These are phyloP conservation scores for Coemansia pectinata DNA, from an alignment of 192 early-diverging fungal species.

Conservation along the genomic window DNA sequence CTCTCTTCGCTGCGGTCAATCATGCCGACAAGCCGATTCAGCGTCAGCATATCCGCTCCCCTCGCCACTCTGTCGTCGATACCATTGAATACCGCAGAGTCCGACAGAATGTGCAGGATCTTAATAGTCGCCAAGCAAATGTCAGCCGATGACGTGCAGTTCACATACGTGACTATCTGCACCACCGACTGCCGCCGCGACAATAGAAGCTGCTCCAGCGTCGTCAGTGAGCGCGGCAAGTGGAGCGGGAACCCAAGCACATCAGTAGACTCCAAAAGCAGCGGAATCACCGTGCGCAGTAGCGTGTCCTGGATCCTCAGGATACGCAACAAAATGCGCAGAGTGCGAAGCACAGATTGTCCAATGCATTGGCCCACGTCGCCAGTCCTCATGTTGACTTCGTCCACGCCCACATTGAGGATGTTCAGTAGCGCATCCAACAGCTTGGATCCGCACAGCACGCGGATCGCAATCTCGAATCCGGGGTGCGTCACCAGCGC, in stretches of 20 bases:
- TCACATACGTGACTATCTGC: slow-evolving; percentile 70
- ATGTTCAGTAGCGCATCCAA: slow-evolving; percentile 70
- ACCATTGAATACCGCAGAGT: slow-evolving; percentile 68
- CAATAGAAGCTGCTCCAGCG: slow-evolving; percentile 80
- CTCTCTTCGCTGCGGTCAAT: slow-evolving; percentile 64
- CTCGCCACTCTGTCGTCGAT: slow-evolving; percentile 49
- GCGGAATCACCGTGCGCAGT: slow-evolving; percentile 63
- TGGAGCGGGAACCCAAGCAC: slow-evolving; percentile 55
- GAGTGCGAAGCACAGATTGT: slow-evolving; percentile 35
- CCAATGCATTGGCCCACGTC: slow-evolving; percentile 32
- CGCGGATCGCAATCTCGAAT: slow-evolving; percentile 74
- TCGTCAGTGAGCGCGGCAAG: slow-evolving; percentile 59
- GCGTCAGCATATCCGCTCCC: slow-evolving; percentile 49
- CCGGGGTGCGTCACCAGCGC: slow-evolving; percentile 74
- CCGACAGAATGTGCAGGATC: slow-evolving; percentile 70
- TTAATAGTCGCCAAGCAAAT: slow-evolving; percentile 72
- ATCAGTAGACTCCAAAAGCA: slow-evolving; percentile 52
- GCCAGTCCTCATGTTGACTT: slow-evolving; percentile 53
- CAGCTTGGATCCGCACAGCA: slow-evolving; percentile 77
- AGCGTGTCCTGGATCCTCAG: slow-evolving; percentile 78
- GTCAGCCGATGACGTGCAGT: slow-evolving; percentile 64
- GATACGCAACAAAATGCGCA: slow-evolving; percentile 66
- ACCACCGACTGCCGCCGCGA: slow-evolving; percentile 68
- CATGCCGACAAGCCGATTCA: slow-evolving; percentile 76
- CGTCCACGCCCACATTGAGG: slow-evolving; percentile 61